phyloP scores from a whole-genome alignment of 805 yeast species.

The Priceomyces carsonii region DNA sequence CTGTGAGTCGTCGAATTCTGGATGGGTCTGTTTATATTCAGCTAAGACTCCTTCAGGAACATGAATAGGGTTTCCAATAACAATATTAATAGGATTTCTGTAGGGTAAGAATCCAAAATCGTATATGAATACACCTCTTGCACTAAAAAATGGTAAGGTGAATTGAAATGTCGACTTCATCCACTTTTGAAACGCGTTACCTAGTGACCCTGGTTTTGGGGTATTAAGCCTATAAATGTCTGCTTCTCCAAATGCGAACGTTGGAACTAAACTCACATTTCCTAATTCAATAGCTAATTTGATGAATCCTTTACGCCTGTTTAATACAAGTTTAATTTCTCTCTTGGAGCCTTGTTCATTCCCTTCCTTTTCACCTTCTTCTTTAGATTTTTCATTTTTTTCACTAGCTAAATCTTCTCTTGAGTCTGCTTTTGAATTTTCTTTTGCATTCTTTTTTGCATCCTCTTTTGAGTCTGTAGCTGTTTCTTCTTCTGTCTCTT shows the following conservation, averaged over 20 bases:
- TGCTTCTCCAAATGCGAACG: slow-evolving; percentile 89
- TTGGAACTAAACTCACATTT: slow-evolving; percentile 80
- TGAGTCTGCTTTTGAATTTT: not conserved
- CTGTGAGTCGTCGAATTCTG: slow-evolving; percentile 22
- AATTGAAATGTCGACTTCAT: slow-evolving; percentile 73
- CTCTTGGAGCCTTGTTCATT: slow-evolving; percentile 21
- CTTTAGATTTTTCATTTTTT: not conserved
- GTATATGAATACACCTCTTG: slow-evolving; percentile 88
- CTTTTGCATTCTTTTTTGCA: not conserved
- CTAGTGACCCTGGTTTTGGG: slow-evolving; percentile 41
- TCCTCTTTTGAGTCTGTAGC: not conserved
- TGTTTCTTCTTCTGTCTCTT: slow-evolving; percentile 1
- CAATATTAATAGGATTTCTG: slow-evolving; percentile 76
- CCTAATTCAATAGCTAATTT: slow-evolving; percentile 81
- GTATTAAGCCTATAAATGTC: slow-evolving; percentile 48
- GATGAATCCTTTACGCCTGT: slow-evolving; percentile 84
- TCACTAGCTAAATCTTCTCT: no score
- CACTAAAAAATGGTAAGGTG: slow-evolving; percentile 88
- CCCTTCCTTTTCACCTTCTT: not conserved
- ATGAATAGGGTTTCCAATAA: slow-evolving; percentile 66
- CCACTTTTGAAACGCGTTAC: slow-evolving; percentile 66
- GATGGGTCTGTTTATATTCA: slow-evolving; percentile 31
- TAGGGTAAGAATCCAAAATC: slow-evolving; percentile 91
- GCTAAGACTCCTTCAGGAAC: slow-evolving; percentile 46
- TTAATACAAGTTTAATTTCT: slow-evolving; percentile 67